Evolutionary conservation across 2,329 filamentous ascomycete genomes (phyloP).

Genomic region (Parafenestella ontariensis): DNA sequence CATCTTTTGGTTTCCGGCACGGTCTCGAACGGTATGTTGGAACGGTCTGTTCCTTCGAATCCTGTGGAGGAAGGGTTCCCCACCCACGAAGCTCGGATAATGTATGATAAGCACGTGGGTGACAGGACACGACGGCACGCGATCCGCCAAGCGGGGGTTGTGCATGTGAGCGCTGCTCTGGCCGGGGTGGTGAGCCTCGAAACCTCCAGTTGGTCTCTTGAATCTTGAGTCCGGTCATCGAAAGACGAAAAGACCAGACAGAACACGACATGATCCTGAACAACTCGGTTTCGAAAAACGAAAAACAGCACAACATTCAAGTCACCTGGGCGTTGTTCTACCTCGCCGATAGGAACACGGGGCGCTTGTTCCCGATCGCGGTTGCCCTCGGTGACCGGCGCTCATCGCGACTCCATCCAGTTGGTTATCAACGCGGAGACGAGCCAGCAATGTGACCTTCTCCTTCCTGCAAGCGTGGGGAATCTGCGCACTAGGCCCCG

Average conservation of each 20-base stretch:
- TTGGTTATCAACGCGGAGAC: conserved; percentile 14
- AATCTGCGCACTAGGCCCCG: conserved; percentile 4
- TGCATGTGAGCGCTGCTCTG: conserved; percentile 39
- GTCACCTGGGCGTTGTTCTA: conserved; percentile 7
- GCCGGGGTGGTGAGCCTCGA: conserved; percentile 26
- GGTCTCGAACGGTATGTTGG: too few species aligned
- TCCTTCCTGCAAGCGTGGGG: conserved; percentile 12
- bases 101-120: conserved; percentile 48
- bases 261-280: conserved; percentile 3
- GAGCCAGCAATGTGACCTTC: conserved; percentile 13
- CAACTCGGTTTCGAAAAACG: neutral
- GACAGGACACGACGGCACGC: conserved; percentile 23
- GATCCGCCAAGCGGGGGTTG: conserved; percentile 36
- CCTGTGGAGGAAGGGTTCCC: conserved; percentile 15
- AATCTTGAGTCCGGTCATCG: conserved; percentile 13
- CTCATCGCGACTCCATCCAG: conserved; percentile 4
- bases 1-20: conserved; percentile 14
- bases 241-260: conserved; percentile 10
- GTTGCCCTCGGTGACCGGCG: conserved; percentile 15
- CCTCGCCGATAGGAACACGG: neutral
- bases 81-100: conserved; percentile 33
- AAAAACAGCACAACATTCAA: conserved; percentile 2
- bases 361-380: conserved; percentile 7
- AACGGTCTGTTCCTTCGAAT: conserved; percentile 9
- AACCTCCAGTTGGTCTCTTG: conserved; percentile 23